These are phyloP conservation scores for Rosa hybrid DNA, from an alignment of 331 rosid species.

Conservation along the genomic window DNA sequence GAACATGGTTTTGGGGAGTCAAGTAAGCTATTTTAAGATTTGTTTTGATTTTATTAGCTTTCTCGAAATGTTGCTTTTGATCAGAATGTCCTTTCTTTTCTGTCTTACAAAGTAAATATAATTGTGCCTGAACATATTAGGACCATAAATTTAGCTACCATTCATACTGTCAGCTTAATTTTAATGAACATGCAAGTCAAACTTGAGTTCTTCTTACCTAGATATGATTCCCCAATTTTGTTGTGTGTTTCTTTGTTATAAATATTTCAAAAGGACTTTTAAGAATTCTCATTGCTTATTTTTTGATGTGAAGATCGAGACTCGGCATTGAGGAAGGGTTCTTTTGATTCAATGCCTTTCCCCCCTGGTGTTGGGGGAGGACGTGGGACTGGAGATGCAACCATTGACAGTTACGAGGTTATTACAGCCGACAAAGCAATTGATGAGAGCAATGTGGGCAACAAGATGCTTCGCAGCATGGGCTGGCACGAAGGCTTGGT, in stretches of 20 bases:
- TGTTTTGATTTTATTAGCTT: not conserved
- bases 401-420: conserved; percentile 68
- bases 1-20: conserved; percentile 65
- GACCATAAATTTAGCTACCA: not conserved
- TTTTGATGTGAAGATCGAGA: conserved; percentile 78
- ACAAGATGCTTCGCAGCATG: conserved; percentile 99
- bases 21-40: conserved; percentile 61
- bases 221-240: conserved; percentile 32
- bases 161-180: conserved; percentile 24
- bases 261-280: conserved; percentile 51
- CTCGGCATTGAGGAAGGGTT: conserved; percentile 70
- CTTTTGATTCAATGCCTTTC: conserved; percentile 86
- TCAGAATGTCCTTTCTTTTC: not conserved
- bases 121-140: not conserved
- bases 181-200: conserved; percentile 15
- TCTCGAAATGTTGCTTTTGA: not conserved
- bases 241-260: conserved; percentile 37
- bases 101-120: not conserved
- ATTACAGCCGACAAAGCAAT: conserved; percentile 91
- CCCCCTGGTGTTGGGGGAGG: conserved; percentile 99
- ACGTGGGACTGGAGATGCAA: conserved; percentile 64
- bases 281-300: conserved; percentile 46
- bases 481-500: conserved; percentile 99
- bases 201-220: conserved; percentile 15
- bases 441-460: conserved; percentile 93